Percentiles rank a stretch among this genome's conserved stretches.
Evolutionary conservation across 2,329 filamentous ascomycete species (phyloP).

Genomic region (Penicillium sp.): DNA sequence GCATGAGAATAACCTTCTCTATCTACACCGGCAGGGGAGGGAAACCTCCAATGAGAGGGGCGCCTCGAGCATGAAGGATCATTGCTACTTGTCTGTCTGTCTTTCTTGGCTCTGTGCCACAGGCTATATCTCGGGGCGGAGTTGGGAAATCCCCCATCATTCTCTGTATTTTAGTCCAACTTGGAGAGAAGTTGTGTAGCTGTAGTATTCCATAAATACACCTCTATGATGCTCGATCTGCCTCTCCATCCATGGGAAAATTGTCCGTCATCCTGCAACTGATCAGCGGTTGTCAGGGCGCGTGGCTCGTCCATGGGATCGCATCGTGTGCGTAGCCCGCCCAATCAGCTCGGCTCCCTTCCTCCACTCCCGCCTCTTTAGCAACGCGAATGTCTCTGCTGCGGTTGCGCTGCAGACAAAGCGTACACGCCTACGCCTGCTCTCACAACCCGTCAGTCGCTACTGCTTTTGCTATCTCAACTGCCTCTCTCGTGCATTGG

Average conservation of each 20-base stretch:
- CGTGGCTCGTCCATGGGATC: conserved; percentile 21
- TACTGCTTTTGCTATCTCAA: conserved; percentile 13
- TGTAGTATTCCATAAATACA: too few relatives aligned
- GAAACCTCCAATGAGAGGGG: not conserved
- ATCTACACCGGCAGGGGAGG: not conserved
- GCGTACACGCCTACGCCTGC: not conserved
- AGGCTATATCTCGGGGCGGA: not conserved
- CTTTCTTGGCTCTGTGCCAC: not conserved
- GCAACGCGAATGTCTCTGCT: conserved; percentile 40
- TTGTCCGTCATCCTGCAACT: not conserved
- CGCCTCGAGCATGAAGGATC: not conserved
- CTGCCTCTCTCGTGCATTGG: conserved; percentile 18
- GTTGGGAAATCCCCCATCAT: not conserved
- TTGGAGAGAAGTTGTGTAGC: not conserved
- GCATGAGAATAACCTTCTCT: not conserved
- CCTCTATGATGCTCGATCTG: not conserved
- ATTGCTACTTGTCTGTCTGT: not conserved
- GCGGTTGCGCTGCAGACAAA: conserved; percentile 7
- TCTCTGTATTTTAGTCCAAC: not conserved
- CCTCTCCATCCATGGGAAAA: too few relatives aligned
- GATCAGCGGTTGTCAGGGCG: conserved; percentile 8
- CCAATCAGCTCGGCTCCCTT: conserved; percentile 20
- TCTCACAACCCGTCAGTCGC: conserved; percentile 7
- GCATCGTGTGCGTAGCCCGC: conserved; percentile 14
- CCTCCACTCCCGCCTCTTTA: conserved; percentile 20